These are phyloP conservation scores for Drechslerella coelobrocha DNA, from an alignment of 2,329 filamentous ascomycete genomes.

Conservation along the genomic window DNA sequence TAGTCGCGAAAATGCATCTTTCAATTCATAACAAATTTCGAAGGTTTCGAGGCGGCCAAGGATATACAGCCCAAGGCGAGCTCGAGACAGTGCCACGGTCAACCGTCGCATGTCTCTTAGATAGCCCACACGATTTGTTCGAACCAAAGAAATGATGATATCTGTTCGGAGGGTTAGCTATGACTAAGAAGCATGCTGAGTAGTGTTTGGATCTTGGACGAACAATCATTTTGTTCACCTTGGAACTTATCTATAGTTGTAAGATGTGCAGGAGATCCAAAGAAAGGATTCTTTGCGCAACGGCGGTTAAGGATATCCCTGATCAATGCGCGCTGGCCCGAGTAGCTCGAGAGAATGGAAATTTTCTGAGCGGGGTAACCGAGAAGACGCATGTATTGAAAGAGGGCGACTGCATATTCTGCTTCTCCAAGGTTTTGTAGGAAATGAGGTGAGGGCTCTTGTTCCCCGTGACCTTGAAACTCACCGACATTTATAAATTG, in stretches of 20 bases:
- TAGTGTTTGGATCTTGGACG: conserved; percentile 58
- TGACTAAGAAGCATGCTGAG: not conserved
- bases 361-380: conserved; percentile 87
- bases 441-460: conserved; percentile 89
- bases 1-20: conserved; percentile 81
- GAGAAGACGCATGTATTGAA: conserved; percentile 94
- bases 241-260: conserved; percentile 99
- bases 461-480: conserved; percentile 88
- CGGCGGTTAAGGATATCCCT: conserved; percentile 83
- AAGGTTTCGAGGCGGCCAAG: conserved; percentile 88
- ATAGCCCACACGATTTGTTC: conserved; percentile 88
- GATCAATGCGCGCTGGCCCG: conserved; percentile 86
- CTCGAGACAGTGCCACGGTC: conserved; percentile 91
- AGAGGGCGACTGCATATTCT: conserved; percentile 94
- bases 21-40: conserved; percentile 84
- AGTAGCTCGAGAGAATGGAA: conserved; percentile 89
- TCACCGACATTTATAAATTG: conserved; percentile 96
- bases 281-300: conserved; percentile 81
- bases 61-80: conserved; percentile 88
- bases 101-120: conserved; percentile 90
- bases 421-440: conserved; percentile 96
- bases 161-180: conserved; percentile 63
- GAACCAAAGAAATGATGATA: conserved; percentile 88
- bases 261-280: conserved; percentile 86
- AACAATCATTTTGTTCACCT: conserved; percentile 98